Evolutionary conservation across 176 grass and related monocot genomes (phyloP).

Genomic region (Phoenix dactylifera): DNA sequence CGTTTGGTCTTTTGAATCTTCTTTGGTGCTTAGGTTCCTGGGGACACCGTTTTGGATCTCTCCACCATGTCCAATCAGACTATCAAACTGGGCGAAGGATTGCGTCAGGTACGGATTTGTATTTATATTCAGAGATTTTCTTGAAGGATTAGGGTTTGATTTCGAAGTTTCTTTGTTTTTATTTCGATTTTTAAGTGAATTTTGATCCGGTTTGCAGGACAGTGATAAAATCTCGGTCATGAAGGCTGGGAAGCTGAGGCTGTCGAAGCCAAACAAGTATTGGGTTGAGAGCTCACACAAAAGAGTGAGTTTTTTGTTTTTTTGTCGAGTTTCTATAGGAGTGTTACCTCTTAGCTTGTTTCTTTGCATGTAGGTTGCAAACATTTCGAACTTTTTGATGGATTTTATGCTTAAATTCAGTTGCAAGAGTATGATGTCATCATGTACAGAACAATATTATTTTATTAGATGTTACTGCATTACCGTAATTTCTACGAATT

Average conservation of each 20-base stretch:
- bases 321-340: not conserved
- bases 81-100: conserved; percentile 67
- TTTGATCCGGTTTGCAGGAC: conserved; percentile 32
- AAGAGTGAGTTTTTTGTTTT: conserved; percentile 38
- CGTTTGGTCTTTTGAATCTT: not conserved
- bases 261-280: conserved; percentile 92
- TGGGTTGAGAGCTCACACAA: conserved; percentile 93
- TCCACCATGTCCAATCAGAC: conserved; percentile 63
- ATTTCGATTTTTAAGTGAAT: not conserved
- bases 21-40: conserved; percentile 43
- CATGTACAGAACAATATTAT: no score
- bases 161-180: not conserved
- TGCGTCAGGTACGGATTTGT: conserved; percentile 53
- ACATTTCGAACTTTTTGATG: no score
- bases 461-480: no score
- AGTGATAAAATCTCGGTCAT: conserved; percentile 60
- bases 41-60: conserved; percentile 74
- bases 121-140: not conserved
- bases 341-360: no score
- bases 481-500: no score
- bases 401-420: no score
- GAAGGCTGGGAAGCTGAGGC: conserved; percentile 49
- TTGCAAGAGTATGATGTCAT: no score
- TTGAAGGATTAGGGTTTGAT: conserved; percentile 19
- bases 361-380: no score